Percentiles rank a stretch among this genome's conserved stretches.
Conservation (phyloP, 2,329 filamentous ascomycete species). For the Calonectria hawksworthii region DNA sequence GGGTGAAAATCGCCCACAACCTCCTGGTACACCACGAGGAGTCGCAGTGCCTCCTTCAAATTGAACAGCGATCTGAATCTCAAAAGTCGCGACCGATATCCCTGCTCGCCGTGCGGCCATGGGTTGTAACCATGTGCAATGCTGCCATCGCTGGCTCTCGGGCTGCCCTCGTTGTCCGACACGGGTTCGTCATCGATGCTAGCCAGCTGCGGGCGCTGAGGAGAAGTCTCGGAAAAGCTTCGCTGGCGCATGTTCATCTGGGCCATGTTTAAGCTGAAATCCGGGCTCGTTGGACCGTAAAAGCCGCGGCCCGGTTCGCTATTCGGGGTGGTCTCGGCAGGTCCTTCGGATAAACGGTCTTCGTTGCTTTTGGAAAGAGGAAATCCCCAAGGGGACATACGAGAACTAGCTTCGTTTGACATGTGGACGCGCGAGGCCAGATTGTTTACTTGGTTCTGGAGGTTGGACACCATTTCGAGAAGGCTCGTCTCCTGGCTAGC, state of each 20-base stretch:
- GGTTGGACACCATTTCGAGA: not conserved
- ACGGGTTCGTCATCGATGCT: slow-evolving; percentile 7
- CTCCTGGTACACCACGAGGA: not conserved
- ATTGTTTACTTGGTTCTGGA: slow-evolving; percentile 7
- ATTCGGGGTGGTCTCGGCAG: not conserved
- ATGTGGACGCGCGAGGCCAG: not conserved
- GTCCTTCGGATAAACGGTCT: not conserved
- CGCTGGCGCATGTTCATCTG: slow-evolving; percentile 36
- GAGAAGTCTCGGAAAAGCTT: not conserved
- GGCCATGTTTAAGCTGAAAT: slow-evolving; percentile 45
- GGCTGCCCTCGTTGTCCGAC: not conserved
- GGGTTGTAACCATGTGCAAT: not conserved
- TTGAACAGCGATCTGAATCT: not conserved
- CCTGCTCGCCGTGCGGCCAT: not conserved
- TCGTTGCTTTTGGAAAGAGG: not conserved
- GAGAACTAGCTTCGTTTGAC: not conserved
- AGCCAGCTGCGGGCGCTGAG: not conserved
- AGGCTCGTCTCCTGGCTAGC: not conserved
- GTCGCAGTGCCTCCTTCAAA: not conserved
- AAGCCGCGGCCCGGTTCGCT: slow-evolving; percentile 33
- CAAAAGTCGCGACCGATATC: not conserved
- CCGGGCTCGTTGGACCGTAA: slow-evolving; percentile 45
- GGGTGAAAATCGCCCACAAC: slow-evolving; percentile 5
- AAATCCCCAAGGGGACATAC: not conserved
- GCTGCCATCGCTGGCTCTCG: not conserved